Evolutionary conservation across 148 eudicot genomes (phyloP).

Genomic region (Fagopyrum tataricum): DNA sequence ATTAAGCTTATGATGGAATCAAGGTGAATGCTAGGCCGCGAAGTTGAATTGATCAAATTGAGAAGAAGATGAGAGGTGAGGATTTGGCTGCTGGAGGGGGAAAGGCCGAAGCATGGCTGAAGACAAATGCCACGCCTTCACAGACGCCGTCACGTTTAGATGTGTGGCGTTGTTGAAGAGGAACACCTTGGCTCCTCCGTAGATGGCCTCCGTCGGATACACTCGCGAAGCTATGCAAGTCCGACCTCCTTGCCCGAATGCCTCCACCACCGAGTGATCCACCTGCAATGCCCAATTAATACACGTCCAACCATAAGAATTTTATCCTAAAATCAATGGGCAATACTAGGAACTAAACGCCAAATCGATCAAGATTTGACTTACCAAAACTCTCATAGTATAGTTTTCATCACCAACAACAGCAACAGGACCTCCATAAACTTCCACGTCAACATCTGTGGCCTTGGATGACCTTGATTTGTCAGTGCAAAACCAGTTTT

Average conservation of each 20-base stretch:
- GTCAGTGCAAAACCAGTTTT: conserved; percentile 77
- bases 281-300: conserved; percentile 30
- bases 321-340: too few relatives aligned
- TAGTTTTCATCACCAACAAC: conserved; percentile 65
- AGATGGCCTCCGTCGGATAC: conserved; percentile 61
- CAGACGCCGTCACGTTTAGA: conserved; percentile 42
- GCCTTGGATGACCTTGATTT: conserved; percentile 67
- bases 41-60: too few relatives aligned
- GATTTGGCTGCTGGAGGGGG: conserved; percentile 3
- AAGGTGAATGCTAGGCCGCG: too few relatives aligned
- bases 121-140: conserved; percentile 42
- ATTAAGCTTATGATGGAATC: too few relatives aligned
- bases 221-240: conserved; percentile 52
- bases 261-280: conserved; percentile 71
- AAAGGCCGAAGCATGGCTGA: conserved; percentile 30
- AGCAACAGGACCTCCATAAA: conserved; percentile 65
- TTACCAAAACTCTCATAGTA: conserved; percentile 62
- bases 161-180: conserved; percentile 63
- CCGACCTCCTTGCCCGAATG: conserved; percentile 69
- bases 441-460: conserved; percentile 39
- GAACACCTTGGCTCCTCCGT: conserved; percentile 39
- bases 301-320: too few relatives aligned
- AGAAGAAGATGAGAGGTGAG: too few relatives aligned
- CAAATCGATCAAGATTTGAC: background rate
- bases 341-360: too few relatives aligned